A percentile compares a stretch with the other conserved stretches of the same genome.
Evolutionary conservation across 1,284 basidiomycete species (phyloP).

Genomic region (Cryptococcus sp.): DNA sequence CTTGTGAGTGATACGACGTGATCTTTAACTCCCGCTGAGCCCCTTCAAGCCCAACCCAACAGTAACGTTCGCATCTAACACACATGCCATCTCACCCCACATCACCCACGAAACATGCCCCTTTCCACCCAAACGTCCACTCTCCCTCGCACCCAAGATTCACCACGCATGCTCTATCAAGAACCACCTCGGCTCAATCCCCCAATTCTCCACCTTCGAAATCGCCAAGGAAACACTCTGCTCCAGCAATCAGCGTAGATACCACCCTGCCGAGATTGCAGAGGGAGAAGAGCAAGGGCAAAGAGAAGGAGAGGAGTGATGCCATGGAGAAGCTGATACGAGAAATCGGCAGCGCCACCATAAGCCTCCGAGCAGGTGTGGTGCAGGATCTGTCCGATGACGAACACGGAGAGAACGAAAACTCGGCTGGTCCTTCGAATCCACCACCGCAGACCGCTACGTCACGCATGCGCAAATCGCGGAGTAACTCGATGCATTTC

Average conservation of each 20-base stretch:
- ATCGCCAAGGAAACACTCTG: slow-evolving; percentile 15
- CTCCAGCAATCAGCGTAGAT: neutral
- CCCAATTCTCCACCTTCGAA: slow-evolving; percentile 8
- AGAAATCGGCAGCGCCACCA: slow-evolving; percentile 38
- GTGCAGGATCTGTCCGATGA: slow-evolving; percentile 16
- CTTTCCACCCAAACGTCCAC: slow-evolving; percentile 10
- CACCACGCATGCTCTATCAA: neutral
- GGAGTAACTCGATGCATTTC: slow-evolving; percentile 34
- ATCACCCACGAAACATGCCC: slow-evolving; percentile 12
- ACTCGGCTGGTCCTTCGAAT: neutral
- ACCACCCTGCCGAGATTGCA: slow-evolving; percentile 3
- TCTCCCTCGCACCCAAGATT: slow-evolving; percentile 8
- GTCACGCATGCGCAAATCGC: neutral
- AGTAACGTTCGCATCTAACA: neutral
- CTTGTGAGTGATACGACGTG: too few species aligned
- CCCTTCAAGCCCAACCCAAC: neutral
- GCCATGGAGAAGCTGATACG: slow-evolving; percentile 5
- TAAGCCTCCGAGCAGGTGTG: slow-evolving; percentile 29
- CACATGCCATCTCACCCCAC: slow-evolving; percentile 5
- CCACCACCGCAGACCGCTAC: neutral
- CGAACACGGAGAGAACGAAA: slow-evolving; percentile 19
- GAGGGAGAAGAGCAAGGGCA: slow-evolving; percentile 19
- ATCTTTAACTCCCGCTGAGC: neutral
- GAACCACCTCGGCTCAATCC: slow-evolving; percentile 1
- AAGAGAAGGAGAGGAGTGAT: slow-evolving; percentile 8